Conservation (phyloP, 495 filamentous ascomycete species). For the Penicillium pancosmium region DNA sequence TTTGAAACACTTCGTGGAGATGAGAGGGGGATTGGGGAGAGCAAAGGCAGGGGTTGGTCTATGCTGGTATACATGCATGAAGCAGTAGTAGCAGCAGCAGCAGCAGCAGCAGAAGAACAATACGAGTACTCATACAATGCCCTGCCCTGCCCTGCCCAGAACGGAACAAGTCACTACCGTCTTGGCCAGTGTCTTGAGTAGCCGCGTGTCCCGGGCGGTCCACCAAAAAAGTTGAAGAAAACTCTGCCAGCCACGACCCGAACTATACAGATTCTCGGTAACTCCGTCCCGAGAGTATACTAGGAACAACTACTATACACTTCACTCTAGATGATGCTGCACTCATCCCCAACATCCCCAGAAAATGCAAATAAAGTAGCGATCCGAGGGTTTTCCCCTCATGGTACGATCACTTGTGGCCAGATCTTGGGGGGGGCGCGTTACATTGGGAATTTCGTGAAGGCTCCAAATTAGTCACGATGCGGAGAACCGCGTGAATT, state of each 20-base stretch:
- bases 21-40: background rate
- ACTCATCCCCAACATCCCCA: background rate
- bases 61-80: background rate
- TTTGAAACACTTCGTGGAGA: background rate
- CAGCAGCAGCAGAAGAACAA: no score
- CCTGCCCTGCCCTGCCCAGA: background rate
- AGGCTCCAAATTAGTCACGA: constrained; percentile 3
- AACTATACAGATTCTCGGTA: background rate
- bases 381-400: background rate
- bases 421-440: constrained; percentile 1
- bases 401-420: constrained; percentile 9
- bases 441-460: background rate
- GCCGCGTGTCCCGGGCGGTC: background rate
- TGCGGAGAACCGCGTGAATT: background rate
- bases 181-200: background rate
- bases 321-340: no score
- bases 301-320: no score
- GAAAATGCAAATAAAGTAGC: constrained; percentile 2
- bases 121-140: no score
- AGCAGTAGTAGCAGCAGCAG: no score
- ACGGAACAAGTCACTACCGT: background rate
- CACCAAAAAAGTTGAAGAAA: background rate
- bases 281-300: background rate
- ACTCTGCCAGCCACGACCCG: background rate
- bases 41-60: background rate